These are phyloP conservation scores for Urochloa ruziziensis DNA, from an alignment of 176 grass and related monocot genomes.

Conservation along the genomic window DNA sequence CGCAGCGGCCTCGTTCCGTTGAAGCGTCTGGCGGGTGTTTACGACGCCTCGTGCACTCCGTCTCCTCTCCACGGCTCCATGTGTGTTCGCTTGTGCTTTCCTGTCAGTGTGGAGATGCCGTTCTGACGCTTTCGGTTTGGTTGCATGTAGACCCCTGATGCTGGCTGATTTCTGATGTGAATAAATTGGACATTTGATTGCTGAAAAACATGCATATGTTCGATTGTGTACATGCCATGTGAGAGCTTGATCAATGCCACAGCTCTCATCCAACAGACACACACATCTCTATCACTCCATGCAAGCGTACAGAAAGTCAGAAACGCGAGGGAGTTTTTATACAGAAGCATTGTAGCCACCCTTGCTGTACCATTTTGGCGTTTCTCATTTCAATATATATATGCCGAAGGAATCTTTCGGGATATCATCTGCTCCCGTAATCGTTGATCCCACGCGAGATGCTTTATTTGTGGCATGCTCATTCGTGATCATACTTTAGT, in stretches of 20 bases:
- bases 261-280: background rate
- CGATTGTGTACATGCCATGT: background rate
- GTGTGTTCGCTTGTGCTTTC: background rate
- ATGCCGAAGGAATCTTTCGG: background rate
- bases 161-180: background rate
- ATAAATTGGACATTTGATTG: background rate
- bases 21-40: too few relatives aligned
- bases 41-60: too few relatives aligned
- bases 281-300: background rate
- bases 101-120: background rate
- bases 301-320: background rate
- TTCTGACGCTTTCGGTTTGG: background rate
- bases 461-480: background rate
- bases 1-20: background rate
- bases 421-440: background rate
- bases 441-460: background rate
- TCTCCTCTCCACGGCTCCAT: too few relatives aligned
- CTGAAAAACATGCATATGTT: background rate
- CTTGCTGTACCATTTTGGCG: background rate
- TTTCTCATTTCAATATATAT: background rate
- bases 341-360: background rate
- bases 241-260: background rate
- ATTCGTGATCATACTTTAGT: too few relatives aligned
- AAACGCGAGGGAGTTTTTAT: background rate
- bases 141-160: background rate